Conservation (phyloP, 2,329 filamentous ascomycete species). For the Ascochyta lentis region DNA sequence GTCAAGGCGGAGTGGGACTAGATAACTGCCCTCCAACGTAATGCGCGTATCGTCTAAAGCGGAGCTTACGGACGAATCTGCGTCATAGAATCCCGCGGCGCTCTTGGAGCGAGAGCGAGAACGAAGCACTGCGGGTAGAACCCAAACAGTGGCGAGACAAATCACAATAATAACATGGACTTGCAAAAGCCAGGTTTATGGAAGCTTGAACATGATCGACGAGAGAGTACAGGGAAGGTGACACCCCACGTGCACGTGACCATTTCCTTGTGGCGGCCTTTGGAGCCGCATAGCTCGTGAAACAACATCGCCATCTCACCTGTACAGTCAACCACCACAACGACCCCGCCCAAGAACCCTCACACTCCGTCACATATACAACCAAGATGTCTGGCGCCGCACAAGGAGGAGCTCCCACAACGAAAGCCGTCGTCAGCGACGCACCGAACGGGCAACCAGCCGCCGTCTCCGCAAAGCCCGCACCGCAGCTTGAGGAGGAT, state of each 20-base stretch:
- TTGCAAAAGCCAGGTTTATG: slow-evolving; percentile 4
- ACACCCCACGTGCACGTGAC: slow-evolving; percentile 16
- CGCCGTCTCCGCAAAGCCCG: slow-evolving; percentile 56
- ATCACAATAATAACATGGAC: not conserved
- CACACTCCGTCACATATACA: not conserved
- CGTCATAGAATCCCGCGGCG: slow-evolving; percentile 2
- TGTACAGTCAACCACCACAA: not conserved
- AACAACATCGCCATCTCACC: slow-evolving; percentile 13
- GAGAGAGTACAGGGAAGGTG: not conserved
- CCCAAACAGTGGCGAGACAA: not conserved
- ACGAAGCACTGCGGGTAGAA: not conserved
- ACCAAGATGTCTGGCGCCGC: slow-evolving; percentile 57
- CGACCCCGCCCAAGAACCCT: not conserved
- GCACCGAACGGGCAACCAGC: slow-evolving; percentile 28
- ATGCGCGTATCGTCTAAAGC: slow-evolving; percentile 11
- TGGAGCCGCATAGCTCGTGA: slow-evolving; percentile 16
- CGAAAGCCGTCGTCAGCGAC: slow-evolving; percentile 46
- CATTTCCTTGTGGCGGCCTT: not conserved
- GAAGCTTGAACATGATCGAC: slow-evolving; percentile 2
- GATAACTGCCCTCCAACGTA: slow-evolving; percentile 8
- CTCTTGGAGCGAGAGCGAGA: not conserved
- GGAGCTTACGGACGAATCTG: slow-evolving; percentile 9
- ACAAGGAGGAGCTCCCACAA: slow-evolving; percentile 47
- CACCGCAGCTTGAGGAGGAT: slow-evolving; percentile 84
- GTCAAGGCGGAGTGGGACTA: slow-evolving; percentile 14